Percentiles rank a stretch among this genome's conserved stretches.
phyloP scores from a whole-genome alignment of 352 stramenopile species.

The Phytophthora gonapodyides region DNA sequence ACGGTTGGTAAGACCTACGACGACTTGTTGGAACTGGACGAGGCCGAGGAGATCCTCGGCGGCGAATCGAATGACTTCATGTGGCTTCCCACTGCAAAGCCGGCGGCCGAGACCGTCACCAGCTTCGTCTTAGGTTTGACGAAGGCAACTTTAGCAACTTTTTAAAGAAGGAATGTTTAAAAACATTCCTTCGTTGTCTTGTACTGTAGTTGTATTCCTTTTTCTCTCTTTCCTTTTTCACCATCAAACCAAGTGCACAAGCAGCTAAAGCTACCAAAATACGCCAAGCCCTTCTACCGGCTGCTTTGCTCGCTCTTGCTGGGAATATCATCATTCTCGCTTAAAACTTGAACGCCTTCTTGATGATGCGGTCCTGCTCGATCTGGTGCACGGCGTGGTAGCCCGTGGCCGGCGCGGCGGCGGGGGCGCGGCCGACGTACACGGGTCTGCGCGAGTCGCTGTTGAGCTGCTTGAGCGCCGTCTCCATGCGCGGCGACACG shows the following conservation, averaged over 20 bases:
- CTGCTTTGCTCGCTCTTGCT: constrained; percentile 15
- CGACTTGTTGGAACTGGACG: constrained; percentile 34
- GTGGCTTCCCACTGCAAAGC: constrained; percentile 22
- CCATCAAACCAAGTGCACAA: constrained; percentile 29
- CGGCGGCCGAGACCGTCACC: constrained; percentile 21
- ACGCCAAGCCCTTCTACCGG: constrained; percentile 32
- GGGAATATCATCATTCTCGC: constrained; percentile 4
- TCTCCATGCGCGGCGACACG: constrained; percentile 94
- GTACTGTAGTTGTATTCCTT: constrained; percentile 4
- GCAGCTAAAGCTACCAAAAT: constrained; percentile 34
- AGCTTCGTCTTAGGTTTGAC: background rate
- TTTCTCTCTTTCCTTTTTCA: constrained; percentile 18
- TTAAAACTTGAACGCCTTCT: constrained; percentile 76
- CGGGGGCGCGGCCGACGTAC: constrained; percentile 95
- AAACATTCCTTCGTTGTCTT: too few species aligned
- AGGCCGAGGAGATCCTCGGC: constrained; percentile 28
- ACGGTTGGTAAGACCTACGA: constrained; percentile 22
- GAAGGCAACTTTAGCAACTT: too few species aligned
- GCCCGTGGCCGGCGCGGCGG: constrained; percentile 95
- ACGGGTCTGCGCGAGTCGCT: constrained; percentile 77
- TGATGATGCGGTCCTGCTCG: constrained; percentile 94
- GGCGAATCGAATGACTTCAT: constrained; percentile 37
- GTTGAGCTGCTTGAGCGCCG: constrained; percentile 92
- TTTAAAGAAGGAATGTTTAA: too few species aligned
- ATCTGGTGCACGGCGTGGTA: constrained; percentile 94